A percentile compares a stretch with the other conserved stretches of the same genome.
These are phyloP conservation scores for Blastobotrys petasosporus DNA, from an alignment of 1,139 yeast species.

Conservation along the genomic window DNA sequence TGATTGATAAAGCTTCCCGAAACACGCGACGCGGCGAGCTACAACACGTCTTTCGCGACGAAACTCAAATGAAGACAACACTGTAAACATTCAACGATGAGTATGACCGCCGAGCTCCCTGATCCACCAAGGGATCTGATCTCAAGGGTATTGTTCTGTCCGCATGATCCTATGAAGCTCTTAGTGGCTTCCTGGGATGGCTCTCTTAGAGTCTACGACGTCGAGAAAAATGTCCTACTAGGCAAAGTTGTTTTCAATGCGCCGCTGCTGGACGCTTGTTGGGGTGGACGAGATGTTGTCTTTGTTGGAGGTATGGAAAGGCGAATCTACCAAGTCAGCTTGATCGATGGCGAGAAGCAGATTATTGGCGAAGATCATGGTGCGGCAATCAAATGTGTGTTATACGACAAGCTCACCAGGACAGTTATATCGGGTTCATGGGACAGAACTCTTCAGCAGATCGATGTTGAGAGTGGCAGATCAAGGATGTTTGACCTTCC, in stretches of 20 bases:
- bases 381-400: constrained; percentile 32
- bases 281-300: constrained; percentile 26
- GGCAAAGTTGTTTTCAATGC: constrained; percentile 23
- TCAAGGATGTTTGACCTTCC: constrained; percentile 30
- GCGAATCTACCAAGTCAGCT: constrained; percentile 26
- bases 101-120: constrained; percentile 15
- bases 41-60: too few relatives aligned
- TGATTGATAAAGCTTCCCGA: too few relatives aligned
- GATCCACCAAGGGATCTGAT: constrained; percentile 30
- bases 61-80: too few relatives aligned
- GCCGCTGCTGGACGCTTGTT: constrained; percentile 31
- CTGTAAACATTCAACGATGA: neutral
- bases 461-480: constrained; percentile 30
- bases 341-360: constrained; percentile 22
- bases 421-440: constrained; percentile 49
- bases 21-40: too few relatives aligned
- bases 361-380: constrained; percentile 32
- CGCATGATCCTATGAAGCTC: constrained; percentile 22
- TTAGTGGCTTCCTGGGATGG: constrained; percentile 38
- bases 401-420: constrained; percentile 25
- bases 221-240: constrained; percentile 14
- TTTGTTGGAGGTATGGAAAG: constrained; percentile 29
- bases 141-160: constrained; percentile 28
- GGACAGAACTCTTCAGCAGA: constrained; percentile 44
- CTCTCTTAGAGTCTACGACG: constrained; percentile 27